Conservation (phyloP, 2,329 filamentous ascomycete species). For the Neofusicoccum parvum region DNA sequence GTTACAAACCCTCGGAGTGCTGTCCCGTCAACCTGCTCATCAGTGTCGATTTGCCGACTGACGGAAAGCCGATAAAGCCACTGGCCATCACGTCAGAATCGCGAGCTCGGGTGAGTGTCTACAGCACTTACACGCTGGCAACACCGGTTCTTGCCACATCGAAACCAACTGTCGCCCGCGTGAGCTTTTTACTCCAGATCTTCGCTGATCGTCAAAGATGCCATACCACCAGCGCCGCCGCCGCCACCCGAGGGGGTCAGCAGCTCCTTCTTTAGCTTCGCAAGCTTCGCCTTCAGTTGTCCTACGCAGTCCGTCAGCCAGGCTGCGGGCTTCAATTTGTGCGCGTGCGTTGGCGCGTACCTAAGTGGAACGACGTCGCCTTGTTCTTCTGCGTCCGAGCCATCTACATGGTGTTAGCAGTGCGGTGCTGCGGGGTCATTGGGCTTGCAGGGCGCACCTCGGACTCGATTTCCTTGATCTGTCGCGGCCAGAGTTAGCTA, state of each 20-base stretch:
- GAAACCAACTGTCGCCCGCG: constrained; percentile 67
- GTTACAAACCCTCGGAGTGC: constrained; percentile 72
- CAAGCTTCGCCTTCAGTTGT: constrained; percentile 96
- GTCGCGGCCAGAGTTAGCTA: constrained; percentile 36
- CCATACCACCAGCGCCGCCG: constrained; percentile 73
- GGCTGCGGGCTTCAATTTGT: constrained; percentile 10
- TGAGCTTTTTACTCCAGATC: constrained; percentile 23
- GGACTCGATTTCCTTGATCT: constrained; percentile 97
- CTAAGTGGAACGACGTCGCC: constrained; percentile 88
- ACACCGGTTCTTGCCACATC: constrained; percentile 98
- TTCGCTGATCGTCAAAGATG: neutral
- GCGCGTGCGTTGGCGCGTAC: constrained; percentile 39
- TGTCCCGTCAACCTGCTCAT: constrained; percentile 95
- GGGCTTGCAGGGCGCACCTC: constrained; percentile 64
- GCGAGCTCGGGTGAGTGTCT: neutral
- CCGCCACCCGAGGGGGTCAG: constrained; percentile 79
- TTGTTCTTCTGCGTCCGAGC: constrained; percentile 97
- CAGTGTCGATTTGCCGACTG: constrained; percentile 96
- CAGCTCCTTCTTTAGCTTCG: constrained; percentile 95
- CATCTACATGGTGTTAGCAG: constrained; percentile 62
- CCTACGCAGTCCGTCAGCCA: constrained; percentile 45
- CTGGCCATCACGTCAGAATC: constrained; percentile 26
- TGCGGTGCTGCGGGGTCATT: constrained; percentile 7
- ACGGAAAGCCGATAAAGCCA: constrained; percentile 97
- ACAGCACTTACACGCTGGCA: constrained; percentile 70